Base-by-base conservation (phyloP, 2,329 filamentous ascomycete genomes). In the Phaeosphaeriaceae sp. region DNA sequence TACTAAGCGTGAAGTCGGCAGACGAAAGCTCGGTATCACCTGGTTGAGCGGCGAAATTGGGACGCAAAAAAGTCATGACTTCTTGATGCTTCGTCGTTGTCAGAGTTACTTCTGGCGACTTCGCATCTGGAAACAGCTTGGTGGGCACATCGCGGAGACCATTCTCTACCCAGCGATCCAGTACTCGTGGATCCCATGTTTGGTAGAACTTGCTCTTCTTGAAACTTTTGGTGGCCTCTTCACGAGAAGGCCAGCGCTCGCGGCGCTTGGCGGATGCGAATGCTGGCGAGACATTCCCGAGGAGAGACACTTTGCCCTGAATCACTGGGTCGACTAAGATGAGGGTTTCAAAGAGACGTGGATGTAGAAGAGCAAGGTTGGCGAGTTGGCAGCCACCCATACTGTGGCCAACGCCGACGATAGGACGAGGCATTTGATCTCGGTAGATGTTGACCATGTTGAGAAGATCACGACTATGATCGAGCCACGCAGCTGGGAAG, bases 291-390 rank as follows among this genome's bases (percentile, higher is more conserved):
- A 75, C 70, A 63, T 73, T 78, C 63, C 73, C 76, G 33, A 61
- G 73, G 69, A 76, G 67, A 66, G 83, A 81, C 75, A 80, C 77
- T 58, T 78, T 69, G 7, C 75, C 70, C 51, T 86, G 84, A 65
- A 97, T 89, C 60, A 95, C 91, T 0, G 93, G 92, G 72, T 97
- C 93, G n/a, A 97, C 80, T 31, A 96, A 84, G 46, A 96, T 82
- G 7, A 97, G 78, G 7, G 87, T 86, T 61, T 88, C 85, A 63
- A 97, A 84, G 20, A 97, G 86, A 7, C 93, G 89, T 1, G 94
- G 93, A 77, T 97, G 90, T 65, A 92, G 84, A 11, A 94, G 81
- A 4, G 91, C 82, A 17, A 94, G 82, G 66, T 92, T 88, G 53
- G 86, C 83, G 73, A 97, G 83, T 57, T 91, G 86, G 72, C 86